Percentiles rank a stretch among this genome's conserved stretches.
Conservation (phyloP, 169 alveolate genomes). For the Eimeria falciformis region DNA sequence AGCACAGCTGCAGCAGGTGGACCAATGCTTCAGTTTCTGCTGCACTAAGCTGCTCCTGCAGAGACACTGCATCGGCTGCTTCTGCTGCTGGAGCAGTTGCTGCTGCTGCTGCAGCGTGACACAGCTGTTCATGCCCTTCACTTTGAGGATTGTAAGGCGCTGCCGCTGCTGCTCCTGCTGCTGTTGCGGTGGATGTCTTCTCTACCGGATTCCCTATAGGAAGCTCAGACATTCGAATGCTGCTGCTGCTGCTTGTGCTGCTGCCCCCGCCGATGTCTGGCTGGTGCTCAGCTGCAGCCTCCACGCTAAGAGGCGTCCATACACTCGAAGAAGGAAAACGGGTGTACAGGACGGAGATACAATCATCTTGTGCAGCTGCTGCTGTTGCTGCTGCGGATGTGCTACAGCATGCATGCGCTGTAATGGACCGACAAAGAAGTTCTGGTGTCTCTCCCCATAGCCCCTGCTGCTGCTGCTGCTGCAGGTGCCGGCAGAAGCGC, state of each 20-base stretch:
- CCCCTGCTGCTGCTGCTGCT: not conserved
- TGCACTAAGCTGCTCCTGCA: not conserved
- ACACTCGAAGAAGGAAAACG: not conserved
- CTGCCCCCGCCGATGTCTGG: not conserved
- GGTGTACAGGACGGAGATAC: not conserved
- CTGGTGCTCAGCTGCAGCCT: not conserved
- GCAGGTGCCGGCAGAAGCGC: conserved; percentile 25
- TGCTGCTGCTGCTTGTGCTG: conserved; percentile 35
- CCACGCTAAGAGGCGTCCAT: not conserved
- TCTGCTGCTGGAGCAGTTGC: not conserved
- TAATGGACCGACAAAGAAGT: not conserved
- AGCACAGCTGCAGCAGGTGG: conserved; percentile 21
- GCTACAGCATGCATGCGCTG: not conserved
- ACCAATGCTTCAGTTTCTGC: conserved; percentile 19
- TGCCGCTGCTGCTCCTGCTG: conserved; percentile 21
- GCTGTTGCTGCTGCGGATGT: not conserved
- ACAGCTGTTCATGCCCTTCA: too few species aligned
- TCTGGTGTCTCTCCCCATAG: not conserved
- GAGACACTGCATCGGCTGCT: not conserved
- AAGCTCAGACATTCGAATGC: not conserved
- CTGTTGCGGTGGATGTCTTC: not conserved
- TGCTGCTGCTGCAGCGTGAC: not conserved
- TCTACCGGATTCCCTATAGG: not conserved
- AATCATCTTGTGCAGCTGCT: conserved; percentile 24
- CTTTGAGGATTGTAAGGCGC: too few species aligned